Evolutionary conservation across 139 green algal species (phyloP).

Genomic region (Chlorella ohadii): DNA sequence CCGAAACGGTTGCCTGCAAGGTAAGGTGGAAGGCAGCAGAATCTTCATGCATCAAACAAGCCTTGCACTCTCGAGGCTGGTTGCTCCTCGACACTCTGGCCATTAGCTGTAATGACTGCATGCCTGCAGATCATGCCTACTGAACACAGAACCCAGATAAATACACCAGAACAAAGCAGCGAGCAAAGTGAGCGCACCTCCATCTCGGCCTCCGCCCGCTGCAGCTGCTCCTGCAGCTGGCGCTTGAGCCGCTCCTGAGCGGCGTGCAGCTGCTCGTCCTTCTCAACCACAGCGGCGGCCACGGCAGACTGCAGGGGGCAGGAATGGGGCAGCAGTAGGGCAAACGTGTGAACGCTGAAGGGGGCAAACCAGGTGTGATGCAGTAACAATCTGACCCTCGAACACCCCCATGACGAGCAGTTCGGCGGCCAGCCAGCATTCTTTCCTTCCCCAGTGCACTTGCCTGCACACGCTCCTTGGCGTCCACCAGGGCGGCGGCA

Average conservation of each 20-base stretch:
- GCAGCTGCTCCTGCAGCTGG: slow-evolving; percentile 29
- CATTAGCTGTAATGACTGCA: no score
- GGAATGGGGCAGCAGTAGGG: neutral
- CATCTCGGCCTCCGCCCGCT: slow-evolving; percentile 24
- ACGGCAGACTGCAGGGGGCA: neutral
- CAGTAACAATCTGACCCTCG: no score
- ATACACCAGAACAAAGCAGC: no score
- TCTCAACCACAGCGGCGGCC: slow-evolving; percentile 6
- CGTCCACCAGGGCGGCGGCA: neutral
- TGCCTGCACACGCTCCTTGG: slow-evolving; percentile 32
- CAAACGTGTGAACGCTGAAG: neutral
- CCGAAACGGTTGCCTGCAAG: neutral
- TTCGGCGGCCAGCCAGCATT: neutral
- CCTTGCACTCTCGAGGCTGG: no score
- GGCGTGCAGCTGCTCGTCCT: slow-evolving; percentile 34
- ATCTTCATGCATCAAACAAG: no score
- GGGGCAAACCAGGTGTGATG: neutral
- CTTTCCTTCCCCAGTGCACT: neutral
- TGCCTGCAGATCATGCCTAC: no score
- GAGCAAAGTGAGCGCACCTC: no score
- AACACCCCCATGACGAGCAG: neutral
- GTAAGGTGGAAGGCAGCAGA: neutral
- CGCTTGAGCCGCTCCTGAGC: slow-evolving; percentile 11
- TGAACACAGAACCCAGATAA: no score
- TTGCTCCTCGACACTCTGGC: no score